Evolutionary conservation across 352 stramenopile genomes (phyloP), one percentile per base, ranked within the genome.

Genomic region (Proteromonas lacertae): DNA sequence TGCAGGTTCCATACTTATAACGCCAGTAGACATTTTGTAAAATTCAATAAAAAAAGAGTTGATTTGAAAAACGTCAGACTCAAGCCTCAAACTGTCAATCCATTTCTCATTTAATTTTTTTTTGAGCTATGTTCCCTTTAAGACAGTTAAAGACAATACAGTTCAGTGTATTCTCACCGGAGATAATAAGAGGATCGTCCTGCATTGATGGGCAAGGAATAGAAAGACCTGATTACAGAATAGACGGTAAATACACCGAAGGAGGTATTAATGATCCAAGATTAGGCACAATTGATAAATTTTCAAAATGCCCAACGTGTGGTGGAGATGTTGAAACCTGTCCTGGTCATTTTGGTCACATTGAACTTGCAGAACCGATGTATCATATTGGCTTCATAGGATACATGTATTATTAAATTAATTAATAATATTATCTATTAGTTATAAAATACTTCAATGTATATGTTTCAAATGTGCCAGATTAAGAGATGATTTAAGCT

Each of bases 261-360:
- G 84, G 84, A 29, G 83, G 84, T 44, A 83, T 93, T 30, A 87
- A 88, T 37, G 87, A 99, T 56, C 86, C 88, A 39, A 68, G 83
- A 41, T 84, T 99, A 57, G 87, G 87, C 47, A 81, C 70, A 36
- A 76, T 69, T 36, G 68, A 81, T 52, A 71, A 74, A 30, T 58
- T 59, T 42, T 64, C 57, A 44, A 54, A 60, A 35, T 86, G 70
- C 48, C 79, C 79, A 48, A 86, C 70, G 21, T 88, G 72, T 46
- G 67, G 64, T 31, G 7, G 76, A 37, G 81, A 88, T 36, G 77
- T 90, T 47, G 86, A 92, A 42, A 79, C 87, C 45, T 90, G 87
- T 47, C 84, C 83, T 2, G 84, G 87, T 35, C 88, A 99, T 53
- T 99, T 99, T 57, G 87, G 87, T 25, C 87, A 99, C 60, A 90